Conservation (phyloP, 495 filamentous ascomycete species). For the Xylaria venustula region DNA sequence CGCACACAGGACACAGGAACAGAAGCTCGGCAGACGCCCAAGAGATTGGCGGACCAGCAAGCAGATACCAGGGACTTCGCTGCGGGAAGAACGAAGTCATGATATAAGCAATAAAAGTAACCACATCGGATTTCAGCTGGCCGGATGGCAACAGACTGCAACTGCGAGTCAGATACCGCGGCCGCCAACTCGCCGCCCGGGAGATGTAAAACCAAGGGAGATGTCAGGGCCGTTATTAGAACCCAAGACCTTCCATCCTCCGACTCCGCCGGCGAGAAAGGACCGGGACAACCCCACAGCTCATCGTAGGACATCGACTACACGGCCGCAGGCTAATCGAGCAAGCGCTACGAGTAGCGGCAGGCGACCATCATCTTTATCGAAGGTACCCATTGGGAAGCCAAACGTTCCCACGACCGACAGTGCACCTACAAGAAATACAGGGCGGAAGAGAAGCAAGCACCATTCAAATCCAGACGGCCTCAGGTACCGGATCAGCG, state of each 20-base stretch:
- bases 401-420: neutral
- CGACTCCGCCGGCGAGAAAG: neutral
- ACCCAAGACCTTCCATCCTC: neutral
- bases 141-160: neutral
- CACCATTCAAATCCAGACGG: neutral
- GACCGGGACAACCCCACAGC: neutral
- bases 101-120: neutral
- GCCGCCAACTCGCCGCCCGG: neutral
- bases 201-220: neutral
- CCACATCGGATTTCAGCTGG: slow-evolving; percentile 3
- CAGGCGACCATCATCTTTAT: neutral
- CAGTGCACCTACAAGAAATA: neutral
- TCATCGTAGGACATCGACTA: neutral
- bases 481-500: neutral
- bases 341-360: neutral
- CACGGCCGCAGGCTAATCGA: no score
- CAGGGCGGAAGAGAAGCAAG: neutral
- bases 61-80: neutral
- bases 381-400: neutral
- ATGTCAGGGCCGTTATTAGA: neutral
- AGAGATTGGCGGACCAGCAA: no score
- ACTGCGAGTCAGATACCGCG: neutral
- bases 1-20: neutral
- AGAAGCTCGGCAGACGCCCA: neutral
- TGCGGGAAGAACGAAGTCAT: neutral